phyloP scores from a whole-genome alignment of 345 rosid species.

The Salix arbutifolia region DNA sequence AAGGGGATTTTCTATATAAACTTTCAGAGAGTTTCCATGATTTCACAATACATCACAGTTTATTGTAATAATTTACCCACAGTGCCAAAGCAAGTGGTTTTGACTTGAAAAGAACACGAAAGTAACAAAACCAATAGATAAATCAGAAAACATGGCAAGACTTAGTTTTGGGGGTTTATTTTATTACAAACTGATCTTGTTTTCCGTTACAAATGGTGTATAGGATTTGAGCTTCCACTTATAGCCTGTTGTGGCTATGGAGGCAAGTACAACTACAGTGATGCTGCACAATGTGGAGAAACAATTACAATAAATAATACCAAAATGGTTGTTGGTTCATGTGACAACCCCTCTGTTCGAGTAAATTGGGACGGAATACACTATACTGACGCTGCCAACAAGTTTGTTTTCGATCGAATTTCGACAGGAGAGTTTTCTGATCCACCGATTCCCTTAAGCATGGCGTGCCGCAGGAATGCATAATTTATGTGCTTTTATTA shows the following conservation, averaged over 20 bases:
- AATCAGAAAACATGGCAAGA: too few relatives aligned
- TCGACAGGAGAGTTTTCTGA: constrained; percentile 31
- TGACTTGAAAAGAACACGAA: too few relatives aligned
- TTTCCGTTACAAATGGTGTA: background rate
- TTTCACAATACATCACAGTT: too few relatives aligned
- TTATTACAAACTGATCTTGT: too few relatives aligned
- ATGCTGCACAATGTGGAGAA: constrained; percentile 13
- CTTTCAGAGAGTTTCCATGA: too few relatives aligned
- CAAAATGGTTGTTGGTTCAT: constrained; percentile 18
- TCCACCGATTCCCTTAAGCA: constrained; percentile 22
- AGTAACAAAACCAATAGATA: too few relatives aligned
- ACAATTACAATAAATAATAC: constrained; percentile 18
- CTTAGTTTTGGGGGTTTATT: too few relatives aligned
- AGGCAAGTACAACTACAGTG: background rate
- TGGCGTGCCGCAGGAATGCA: constrained; percentile 14
- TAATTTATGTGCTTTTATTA: too few relatives aligned
- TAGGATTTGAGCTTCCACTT: constrained; percentile 18
- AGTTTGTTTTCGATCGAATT: constrained; percentile 29
- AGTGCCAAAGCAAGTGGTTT: too few relatives aligned
- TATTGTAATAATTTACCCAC: too few relatives aligned
- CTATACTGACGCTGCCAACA: constrained; percentile 38
- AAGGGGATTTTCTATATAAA: too few relatives aligned
- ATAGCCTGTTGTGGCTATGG: constrained; percentile 13
- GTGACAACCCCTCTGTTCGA: constrained; percentile 26
- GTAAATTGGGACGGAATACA: constrained; percentile 41